Evolutionary conservation across 192 early-diverging fungal species (phyloP), one percentile per base, ranked within the genome.

Genomic region (Rhizophagus clarus): DNA sequence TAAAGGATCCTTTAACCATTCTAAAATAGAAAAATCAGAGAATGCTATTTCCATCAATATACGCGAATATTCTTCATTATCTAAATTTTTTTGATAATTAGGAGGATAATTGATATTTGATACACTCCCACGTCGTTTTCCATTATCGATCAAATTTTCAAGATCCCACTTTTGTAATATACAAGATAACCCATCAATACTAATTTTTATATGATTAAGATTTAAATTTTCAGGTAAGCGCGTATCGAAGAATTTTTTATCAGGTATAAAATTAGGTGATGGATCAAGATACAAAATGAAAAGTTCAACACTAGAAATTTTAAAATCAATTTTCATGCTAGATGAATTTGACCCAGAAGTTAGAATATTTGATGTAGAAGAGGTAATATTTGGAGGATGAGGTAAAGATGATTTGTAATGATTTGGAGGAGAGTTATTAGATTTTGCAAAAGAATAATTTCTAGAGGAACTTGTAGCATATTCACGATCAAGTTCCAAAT

Each of bases 221-320:
- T 76, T 80, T 10, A 84, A 69, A 28, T 73, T 72, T 75, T 86
- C 79, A 20, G 80, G 79, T 1, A 28, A 60, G n/a, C 80, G 81
- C 22, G 14, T 74, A 31, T 82, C 81, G 26, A 81, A 86, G 64
- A 84, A 84, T 31, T 64, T 66, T 22, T 61, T 76, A 47, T 79
- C 85, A 4, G 83, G 83, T 28, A 84, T 81, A 61, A 72, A 14
- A 9, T 68, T 31, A 37, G 42, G 49, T 22, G 67, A 67, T 45
- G 83, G 82, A 68, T 88, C 83, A 10, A 81, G 64, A 32, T 79
- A 84, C 1, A 88, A 69, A 51, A 86, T 66, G 82, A 82, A 88
- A 5, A 88, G 47, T 75, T 88, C 85, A 31, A 84, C 37, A 11
- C 79, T 72, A 24, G 77, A 66, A 49, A 86, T 62, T 6, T 80